phyloP scores from a whole-genome alignment of 306 rosid species.

The Cajanus cajan region DNA sequence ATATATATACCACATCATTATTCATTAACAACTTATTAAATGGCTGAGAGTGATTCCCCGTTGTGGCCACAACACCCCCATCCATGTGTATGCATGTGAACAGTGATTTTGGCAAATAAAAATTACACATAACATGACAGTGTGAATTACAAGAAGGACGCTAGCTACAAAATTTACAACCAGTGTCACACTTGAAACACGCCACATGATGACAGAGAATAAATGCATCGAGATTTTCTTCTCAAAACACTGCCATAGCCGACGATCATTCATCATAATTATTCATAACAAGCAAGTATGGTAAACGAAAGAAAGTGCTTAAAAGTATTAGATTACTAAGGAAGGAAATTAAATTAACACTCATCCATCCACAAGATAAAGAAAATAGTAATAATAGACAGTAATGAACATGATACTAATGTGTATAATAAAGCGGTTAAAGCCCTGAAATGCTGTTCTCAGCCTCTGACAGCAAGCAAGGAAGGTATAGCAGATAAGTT shows the following conservation, averaged over 20 bases:
- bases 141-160: constrained; percentile 4
- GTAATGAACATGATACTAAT: constrained; percentile 19
- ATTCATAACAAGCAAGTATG: too few relatives aligned
- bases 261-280: too few relatives aligned
- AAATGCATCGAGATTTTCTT: constrained; percentile 15
- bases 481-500: constrained; percentile 77
- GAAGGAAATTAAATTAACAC: not conserved
- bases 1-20: not conserved
- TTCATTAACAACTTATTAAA: not conserved
- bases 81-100: constrained; percentile 48
- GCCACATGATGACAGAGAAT: constrained; percentile 37
- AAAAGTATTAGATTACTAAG: constrained; percentile 22
- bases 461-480: constrained; percentile 60
- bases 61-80: not conserved
- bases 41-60: not conserved
- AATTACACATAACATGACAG: constrained; percentile 19
- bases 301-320: not conserved
- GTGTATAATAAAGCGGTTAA: constrained; percentile 10
- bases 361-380: constrained; percentile 2
- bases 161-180: constrained; percentile 3
- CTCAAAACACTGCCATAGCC: constrained; percentile 18
- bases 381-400: not conserved
- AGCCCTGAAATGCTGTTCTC: not conserved
- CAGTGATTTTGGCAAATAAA: not conserved
- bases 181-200: constrained; percentile 14